These are phyloP conservation scores for Blastobotrys raffinosifermentans DNA, from an alignment of 1,139 yeast genomes.

Conservation along the genomic window DNA sequence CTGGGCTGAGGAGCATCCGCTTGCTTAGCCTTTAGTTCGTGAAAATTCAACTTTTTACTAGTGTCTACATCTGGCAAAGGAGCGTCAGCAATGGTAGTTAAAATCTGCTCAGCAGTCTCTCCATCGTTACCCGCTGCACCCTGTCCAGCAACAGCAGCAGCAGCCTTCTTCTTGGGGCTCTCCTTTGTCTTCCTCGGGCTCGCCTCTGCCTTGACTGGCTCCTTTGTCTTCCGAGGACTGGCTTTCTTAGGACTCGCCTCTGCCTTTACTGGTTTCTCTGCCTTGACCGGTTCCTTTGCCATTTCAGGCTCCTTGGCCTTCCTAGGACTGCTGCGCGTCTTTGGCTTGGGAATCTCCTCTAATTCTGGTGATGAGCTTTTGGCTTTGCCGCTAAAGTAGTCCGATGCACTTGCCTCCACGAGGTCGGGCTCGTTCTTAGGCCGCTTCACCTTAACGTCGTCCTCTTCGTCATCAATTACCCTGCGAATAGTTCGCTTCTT, in stretches of 20 bases:
- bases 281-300: too few species aligned
- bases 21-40: constrained; percentile 45
- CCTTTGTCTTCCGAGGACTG: constrained; percentile 5
- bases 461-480: constrained; percentile 19
- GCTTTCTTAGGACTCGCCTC: constrained; percentile 2
- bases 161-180: constrained; percentile 5
- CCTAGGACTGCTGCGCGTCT: constrained; percentile 14
- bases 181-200: constrained; percentile 6
- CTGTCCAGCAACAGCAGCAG: constrained; percentile 4
- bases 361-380: too few species aligned
- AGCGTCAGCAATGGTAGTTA: constrained; percentile 63
- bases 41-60: constrained; percentile 50
- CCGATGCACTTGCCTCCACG: constrained; percentile 6
- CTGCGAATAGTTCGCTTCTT: constrained; percentile 3
- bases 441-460: constrained; percentile 18
- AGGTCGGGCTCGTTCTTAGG: constrained; percentile 5
- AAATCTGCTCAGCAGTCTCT: constrained; percentile 46
- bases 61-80: constrained; percentile 53
- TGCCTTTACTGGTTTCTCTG: constrained; percentile 2
- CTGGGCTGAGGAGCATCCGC: constrained; percentile 20
- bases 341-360: constrained; percentile 10
- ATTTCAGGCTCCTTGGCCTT: constrained; percentile 16
- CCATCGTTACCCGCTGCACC: constrained; percentile 3
- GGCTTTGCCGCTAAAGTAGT: constrained; percentile 8
- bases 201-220: constrained; percentile 1